Evolutionary conservation across 1,284 basidiomycete genomes (phyloP).

Genomic region (Irpex sp.): DNA sequence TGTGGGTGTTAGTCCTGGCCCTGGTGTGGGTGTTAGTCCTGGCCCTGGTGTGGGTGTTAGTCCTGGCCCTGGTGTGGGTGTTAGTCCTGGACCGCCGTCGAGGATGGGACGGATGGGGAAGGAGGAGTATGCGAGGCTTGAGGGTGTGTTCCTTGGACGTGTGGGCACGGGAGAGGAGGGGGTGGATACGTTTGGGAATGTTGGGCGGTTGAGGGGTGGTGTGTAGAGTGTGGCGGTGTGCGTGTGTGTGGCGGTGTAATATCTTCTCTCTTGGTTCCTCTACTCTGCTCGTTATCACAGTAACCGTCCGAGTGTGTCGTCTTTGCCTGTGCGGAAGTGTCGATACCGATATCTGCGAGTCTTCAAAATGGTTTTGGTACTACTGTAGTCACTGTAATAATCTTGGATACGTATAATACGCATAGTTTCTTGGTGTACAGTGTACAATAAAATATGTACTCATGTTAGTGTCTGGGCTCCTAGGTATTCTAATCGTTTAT

Average conservation of each 20-base stretch:
- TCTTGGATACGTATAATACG: no score
- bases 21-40: constrained; percentile 18
- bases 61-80: background rate
- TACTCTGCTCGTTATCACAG: no score
- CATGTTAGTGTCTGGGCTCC: no score
- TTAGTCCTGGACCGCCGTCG: background rate
- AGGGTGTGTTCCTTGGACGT: constrained; percentile 12
- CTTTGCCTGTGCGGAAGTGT: no score
- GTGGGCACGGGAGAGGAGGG: constrained; percentile 20
- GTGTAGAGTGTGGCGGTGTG: background rate
- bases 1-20: constrained; percentile 16
- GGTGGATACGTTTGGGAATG: constrained; percentile 32
- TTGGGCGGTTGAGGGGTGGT: constrained; percentile 22
- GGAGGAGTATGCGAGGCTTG: constrained; percentile 41
- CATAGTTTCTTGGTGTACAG: no score
- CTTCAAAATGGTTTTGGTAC: no score
- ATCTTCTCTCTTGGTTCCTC: no score
- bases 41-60: background rate
- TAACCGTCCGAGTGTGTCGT: no score
- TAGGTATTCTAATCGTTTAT: no score
- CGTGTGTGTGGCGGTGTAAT: background rate
- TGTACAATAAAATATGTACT: no score
- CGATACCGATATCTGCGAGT: no score
- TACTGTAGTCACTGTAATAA: no score
- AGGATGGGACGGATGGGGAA: constrained; percentile 1